Percentiles rank a stretch among this genome's conserved stretches.
Evolutionary conservation across 495 filamentous ascomycete species (phyloP).

Genomic region (Umbilicaria muhlenbergii): DNA sequence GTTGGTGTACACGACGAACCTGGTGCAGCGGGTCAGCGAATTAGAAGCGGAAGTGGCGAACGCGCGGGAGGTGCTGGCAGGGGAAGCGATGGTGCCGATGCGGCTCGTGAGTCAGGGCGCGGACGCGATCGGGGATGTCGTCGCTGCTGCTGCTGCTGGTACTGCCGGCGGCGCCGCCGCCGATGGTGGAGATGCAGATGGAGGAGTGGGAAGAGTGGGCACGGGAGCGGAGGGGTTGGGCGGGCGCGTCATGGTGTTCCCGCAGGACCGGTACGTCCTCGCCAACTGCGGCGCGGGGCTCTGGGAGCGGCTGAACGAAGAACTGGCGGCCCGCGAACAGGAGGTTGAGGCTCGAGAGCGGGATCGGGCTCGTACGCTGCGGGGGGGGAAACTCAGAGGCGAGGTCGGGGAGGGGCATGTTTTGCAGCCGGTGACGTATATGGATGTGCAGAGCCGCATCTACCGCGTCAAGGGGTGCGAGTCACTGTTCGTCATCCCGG

Average conservation of each 20-base stretch:
- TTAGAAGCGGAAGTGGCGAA: conserved; percentile 32
- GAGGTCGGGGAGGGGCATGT: no score
- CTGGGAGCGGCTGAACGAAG: conserved; percentile 21
- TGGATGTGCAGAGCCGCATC: conserved; percentile 27
- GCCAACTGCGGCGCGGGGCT: conserved; percentile 34
- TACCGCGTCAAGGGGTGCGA: conserved; percentile 24
- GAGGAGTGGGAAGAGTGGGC: no score
- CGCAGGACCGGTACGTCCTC: conserved; percentile 36
- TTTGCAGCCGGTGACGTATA: conserved; percentile 14
- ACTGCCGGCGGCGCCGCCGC: no score
- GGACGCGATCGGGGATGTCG: not conserved
- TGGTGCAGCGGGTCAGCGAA: conserved; percentile 31
- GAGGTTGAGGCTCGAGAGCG: conserved; percentile 1
- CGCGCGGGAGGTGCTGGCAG: conserved; percentile 27
- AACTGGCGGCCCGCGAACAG: conserved; percentile 30
- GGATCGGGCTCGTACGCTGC: no score
- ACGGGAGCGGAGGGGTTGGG: conserved; percentile 20
- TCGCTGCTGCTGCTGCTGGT: no score
- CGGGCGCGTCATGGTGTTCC: conserved; percentile 26
- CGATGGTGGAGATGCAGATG: no score
- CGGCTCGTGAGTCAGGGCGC: conserved; percentile 15
- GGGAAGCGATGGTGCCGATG: conserved; percentile 30
- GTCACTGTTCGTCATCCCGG: conserved; percentile 34
- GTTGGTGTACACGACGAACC: conserved; percentile 29
- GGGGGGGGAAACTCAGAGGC: no score